phyloP scores from a whole-genome alignment of 176 grass and related monocot genomes.

The Melocanna baccifera region DNA sequence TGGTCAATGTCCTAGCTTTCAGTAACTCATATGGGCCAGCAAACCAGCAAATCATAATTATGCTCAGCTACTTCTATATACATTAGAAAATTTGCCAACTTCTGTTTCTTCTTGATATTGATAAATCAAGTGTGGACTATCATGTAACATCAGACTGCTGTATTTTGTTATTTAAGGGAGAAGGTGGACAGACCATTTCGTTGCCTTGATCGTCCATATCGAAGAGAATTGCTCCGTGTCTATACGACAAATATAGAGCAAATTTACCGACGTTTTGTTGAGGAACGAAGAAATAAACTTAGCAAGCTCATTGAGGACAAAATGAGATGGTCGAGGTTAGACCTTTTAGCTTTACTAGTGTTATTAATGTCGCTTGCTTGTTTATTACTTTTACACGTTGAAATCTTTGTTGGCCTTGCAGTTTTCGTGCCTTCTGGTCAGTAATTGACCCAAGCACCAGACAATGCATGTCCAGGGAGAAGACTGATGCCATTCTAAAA shows the following conservation, averaged over 20 bases:
- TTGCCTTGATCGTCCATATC: slow-evolving; percentile 80
- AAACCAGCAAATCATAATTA: background rate
- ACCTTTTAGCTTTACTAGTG: slow-evolving; percentile 11
- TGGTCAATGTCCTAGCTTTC: slow-evolving; percentile 1
- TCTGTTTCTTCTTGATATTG: slow-evolving; percentile 12
- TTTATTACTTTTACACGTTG: background rate
- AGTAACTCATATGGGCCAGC: background rate
- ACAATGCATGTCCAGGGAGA: slow-evolving; percentile 74
- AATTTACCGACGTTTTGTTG: slow-evolving; percentile 82
- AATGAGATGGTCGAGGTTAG: slow-evolving; percentile 84
- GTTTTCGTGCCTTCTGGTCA: slow-evolving; percentile 81
- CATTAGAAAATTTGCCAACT: background rate
- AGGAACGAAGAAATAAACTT: slow-evolving; percentile 83
- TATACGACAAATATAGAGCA: slow-evolving; percentile 92
- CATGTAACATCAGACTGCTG: slow-evolving; percentile 33
- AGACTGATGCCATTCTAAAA: slow-evolving; percentile 66
- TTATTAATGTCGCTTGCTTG: background rate
- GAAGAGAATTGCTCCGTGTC: slow-evolving; percentile 88
- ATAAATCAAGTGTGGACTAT: slow-evolving; percentile 2
- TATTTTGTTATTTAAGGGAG: slow-evolving; percentile 63
- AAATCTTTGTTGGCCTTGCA: slow-evolving; percentile 46
- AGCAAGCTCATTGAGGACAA: slow-evolving; percentile 85
- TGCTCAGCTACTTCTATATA: slow-evolving; percentile 10
- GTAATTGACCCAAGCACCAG: slow-evolving; percentile 55
- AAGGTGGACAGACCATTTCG: slow-evolving; percentile 86